Conservation (phyloP, 495 filamentous ascomycete genomes). For the Penicillium taxi region DNA sequence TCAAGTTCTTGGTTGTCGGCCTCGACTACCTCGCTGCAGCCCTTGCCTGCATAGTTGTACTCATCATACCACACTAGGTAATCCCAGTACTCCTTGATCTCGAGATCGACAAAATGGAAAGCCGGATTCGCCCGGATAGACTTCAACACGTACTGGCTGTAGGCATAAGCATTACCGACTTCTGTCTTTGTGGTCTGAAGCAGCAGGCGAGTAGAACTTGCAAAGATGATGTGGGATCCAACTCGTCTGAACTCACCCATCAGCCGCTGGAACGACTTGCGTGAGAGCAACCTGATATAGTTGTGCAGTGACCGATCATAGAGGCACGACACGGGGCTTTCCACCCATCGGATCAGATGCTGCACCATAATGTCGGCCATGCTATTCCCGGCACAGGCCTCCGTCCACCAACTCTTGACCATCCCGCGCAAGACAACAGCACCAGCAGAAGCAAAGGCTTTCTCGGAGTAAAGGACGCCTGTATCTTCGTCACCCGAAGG, state of each 20-base stretch:
- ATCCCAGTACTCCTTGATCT: conserved; percentile 99
- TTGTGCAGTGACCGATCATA: conserved; percentile 95
- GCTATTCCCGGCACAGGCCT: conserved; percentile 80
- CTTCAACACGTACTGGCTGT: conserved; percentile 94
- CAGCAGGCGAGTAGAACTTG: conserved; percentile 77
- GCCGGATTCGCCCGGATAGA: conserved; percentile 89
- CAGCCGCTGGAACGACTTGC: conserved; percentile 90
- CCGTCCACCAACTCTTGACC: conserved; percentile 97
- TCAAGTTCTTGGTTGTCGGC: conserved; percentile 79
- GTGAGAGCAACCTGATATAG: conserved; percentile 97
- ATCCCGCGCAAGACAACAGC: conserved; percentile 88
- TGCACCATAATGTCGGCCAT: conserved; percentile 99
- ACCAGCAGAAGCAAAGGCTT: conserved; percentile 85
- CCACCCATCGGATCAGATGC: conserved; percentile 94
- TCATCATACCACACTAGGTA: conserved; percentile 99
- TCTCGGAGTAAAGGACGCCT: conserved; percentile 76
- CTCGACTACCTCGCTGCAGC: conserved; percentile 74
- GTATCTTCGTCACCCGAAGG: conserved; percentile 54
- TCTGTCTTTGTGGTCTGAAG: conserved; percentile 95
- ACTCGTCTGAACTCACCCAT: conserved; percentile 96
- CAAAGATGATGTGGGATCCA: conserved; percentile 87
- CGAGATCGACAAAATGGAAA: conserved; percentile 94
- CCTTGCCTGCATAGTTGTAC: conserved; percentile 96
- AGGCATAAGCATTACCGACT: conserved; percentile 94
- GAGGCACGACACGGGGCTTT: conserved; percentile 81